Evolutionary conservation across 805 yeast genomes (phyloP), one percentile per base, ranked within the genome.

Genomic region (Pichia membranifaciens): DNA sequence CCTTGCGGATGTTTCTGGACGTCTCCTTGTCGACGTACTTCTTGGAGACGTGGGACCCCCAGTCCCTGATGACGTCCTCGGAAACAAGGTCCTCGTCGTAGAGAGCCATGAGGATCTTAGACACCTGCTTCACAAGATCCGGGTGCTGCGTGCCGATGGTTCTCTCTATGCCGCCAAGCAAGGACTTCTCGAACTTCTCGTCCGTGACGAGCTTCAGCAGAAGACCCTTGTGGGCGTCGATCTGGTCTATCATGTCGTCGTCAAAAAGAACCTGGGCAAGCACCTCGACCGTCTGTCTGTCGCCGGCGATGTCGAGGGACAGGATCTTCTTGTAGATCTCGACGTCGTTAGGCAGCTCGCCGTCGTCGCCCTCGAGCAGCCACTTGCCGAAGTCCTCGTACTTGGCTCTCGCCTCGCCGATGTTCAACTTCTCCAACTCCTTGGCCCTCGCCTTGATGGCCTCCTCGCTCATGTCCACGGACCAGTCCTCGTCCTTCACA

Each of bases 81-180:
- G 87, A 78, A 42, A 87, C 71, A 50, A 93, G 69, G 57, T 93
- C 99, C 55, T 78, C 74, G 61, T 90, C 88, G 70, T 93, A 93
- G 42, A 88, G 70, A 61, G 78, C 75, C 69, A 87, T 79, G 59
- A 93, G 74, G 53, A 93, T 81, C 67, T 87, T 88, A 54, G 98
- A 93, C 46, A 91, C 76, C 44, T 70, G 59, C 48, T 84, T 76
- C 59, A 88, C 79, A 58, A 89, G 74, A 3, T 60, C 71, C 37
- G 84, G 86, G 58, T 86, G 81, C 60, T 82, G 86, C 50, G 86
- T 68, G 51, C 98, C 98, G 55, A 91, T 71, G 64, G 87, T 80
- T 65, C 98, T 84, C 74, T 93, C 99, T 57, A 93, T 74, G 54
- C 99, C 99, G 59, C 99, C 99, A 51, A 93, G 75, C 57, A 93